phyloP scores from a whole-genome alignment of 2,329 filamentous ascomycete species.

The Nothophoma quercina region DNA sequence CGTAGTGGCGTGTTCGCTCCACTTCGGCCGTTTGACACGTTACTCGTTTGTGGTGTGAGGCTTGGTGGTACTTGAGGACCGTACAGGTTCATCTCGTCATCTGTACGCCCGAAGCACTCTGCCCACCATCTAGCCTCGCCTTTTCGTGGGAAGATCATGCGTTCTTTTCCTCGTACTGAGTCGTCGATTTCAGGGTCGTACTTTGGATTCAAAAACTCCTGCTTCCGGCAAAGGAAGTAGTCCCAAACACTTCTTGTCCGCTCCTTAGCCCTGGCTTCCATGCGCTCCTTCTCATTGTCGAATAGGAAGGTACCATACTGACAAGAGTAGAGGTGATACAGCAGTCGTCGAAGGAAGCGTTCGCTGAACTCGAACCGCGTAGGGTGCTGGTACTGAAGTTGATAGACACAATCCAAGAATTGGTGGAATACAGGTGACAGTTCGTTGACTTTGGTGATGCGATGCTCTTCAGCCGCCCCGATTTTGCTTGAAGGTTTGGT shows the following conservation, averaged over 20 bases:
- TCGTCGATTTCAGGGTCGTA: slow-evolving; percentile 82
- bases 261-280: slow-evolving; percentile 72
- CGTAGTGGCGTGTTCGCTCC: slow-evolving; percentile 37
- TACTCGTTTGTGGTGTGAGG: slow-evolving; percentile 40
- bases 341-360: slow-evolving; percentile 82
- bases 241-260: slow-evolving; percentile 91
- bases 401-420: slow-evolving; percentile 93
- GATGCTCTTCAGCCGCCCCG: slow-evolving; percentile 61
- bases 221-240: slow-evolving; percentile 83
- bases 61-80: slow-evolving; percentile 35
- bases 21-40: slow-evolving; percentile 32
- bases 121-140: slow-evolving; percentile 93
- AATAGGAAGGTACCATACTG: slow-evolving; percentile 97
- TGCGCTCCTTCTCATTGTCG: slow-evolving; percentile 90
- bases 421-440: slow-evolving; percentile 97
- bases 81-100: slow-evolving; percentile 88
- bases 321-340: slow-evolving; percentile 94
- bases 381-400: slow-evolving; percentile 84
- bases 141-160: slow-evolving; percentile 80
- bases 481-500: slow-evolving; percentile 45
- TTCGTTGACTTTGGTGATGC: slow-evolving; percentile 84
- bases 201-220: slow-evolving; percentile 82
- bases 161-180: slow-evolving; percentile 77
- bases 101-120: slow-evolving; percentile 82
- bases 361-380: slow-evolving; percentile 96